These are phyloP conservation scores for Waltergamsia citrina DNA, from an alignment of 2,329 filamentous ascomycete species.

Conservation along the genomic window DNA sequence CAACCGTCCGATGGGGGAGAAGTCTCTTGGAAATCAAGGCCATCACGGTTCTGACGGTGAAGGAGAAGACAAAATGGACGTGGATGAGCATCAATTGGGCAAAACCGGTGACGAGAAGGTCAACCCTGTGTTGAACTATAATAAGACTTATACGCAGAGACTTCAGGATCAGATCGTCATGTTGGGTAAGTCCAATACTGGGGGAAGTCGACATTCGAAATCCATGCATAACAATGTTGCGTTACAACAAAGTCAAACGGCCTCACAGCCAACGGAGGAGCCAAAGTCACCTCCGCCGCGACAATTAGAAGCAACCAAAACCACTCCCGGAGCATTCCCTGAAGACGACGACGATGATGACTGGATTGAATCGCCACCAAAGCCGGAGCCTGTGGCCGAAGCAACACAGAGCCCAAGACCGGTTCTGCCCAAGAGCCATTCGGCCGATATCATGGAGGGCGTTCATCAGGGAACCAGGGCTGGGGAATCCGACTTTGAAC, in stretches of 20 bases:
- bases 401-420: constrained; percentile 28
- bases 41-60: constrained; percentile 33
- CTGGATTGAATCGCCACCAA: constrained; percentile 48
- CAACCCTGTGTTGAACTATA: constrained; percentile 40
- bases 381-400: constrained; percentile 12
- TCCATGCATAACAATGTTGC: constrained; percentile 28
- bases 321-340: constrained; percentile 52
- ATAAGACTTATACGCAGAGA: constrained; percentile 87
- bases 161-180: constrained; percentile 87
- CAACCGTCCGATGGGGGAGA: constrained; percentile 62
- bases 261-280: constrained; percentile 17
- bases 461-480: constrained; percentile 23
- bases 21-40: constrained; percentile 51
- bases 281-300: constrained; percentile 16
- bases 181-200: constrained; percentile 49
- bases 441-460: constrained; percentile 52
- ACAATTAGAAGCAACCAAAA: constrained; percentile 20
- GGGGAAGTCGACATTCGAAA: constrained; percentile 36
- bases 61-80: constrained; percentile 43
- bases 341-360: constrained; percentile 53
- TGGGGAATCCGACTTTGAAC: constrained; percentile 27
- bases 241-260: constrained; percentile 17
- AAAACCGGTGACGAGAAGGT: constrained; percentile 32
- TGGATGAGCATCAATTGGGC: constrained; percentile 29
- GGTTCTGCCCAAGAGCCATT: constrained; percentile 48